A percentile compares a stretch with the other conserved stretches of the same genome.
Evolutionary conservation across 2,329 filamentous ascomycete genomes (phyloP).

Genomic region (Talaromyces sp.): DNA sequence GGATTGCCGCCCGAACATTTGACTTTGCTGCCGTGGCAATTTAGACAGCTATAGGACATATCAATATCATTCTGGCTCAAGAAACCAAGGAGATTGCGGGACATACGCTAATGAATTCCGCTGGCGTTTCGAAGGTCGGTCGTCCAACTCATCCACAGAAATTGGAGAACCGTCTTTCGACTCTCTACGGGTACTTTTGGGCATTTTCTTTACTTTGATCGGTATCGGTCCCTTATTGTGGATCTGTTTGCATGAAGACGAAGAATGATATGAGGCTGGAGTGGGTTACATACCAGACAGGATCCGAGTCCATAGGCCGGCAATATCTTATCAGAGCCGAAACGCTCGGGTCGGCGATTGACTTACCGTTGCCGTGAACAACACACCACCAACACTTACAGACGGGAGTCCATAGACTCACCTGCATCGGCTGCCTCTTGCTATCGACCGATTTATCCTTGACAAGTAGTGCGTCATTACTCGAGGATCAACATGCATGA

Average conservation of each 20-base stretch:
- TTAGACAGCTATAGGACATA: slow-evolving; percentile 9
- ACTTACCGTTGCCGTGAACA: neutral
- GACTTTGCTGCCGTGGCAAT: slow-evolving; percentile 19
- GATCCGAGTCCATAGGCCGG: neutral
- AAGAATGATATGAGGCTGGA: neutral
- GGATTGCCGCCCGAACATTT: slow-evolving; percentile 18
- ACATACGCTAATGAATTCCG: slow-evolving; percentile 19
- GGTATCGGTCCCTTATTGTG: neutral
- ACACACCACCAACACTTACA: neutral
- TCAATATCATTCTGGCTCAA: neutral
- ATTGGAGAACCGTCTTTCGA: slow-evolving; percentile 1
- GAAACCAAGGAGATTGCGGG: neutral
- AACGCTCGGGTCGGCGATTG: neutral
- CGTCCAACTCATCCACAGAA: slow-evolving; percentile 5
- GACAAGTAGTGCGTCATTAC: neutral
- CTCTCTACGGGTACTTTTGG: neutral
- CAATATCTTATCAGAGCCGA: slow-evolving; percentile 9
- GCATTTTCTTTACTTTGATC: neutral
- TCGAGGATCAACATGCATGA: neutral
- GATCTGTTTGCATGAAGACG: neutral
- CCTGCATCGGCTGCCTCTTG: neutral
- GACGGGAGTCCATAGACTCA: neutral
- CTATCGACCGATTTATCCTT: neutral
- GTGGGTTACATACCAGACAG: neutral
- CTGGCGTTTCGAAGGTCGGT: slow-evolving; percentile 17